A percentile compares a stretch with the other conserved stretches of the same genome.
These are phyloP conservation scores for Cladosporium sp. DNA, from an alignment of 2,329 filamentous ascomycete species.

Conservation along the genomic window DNA sequence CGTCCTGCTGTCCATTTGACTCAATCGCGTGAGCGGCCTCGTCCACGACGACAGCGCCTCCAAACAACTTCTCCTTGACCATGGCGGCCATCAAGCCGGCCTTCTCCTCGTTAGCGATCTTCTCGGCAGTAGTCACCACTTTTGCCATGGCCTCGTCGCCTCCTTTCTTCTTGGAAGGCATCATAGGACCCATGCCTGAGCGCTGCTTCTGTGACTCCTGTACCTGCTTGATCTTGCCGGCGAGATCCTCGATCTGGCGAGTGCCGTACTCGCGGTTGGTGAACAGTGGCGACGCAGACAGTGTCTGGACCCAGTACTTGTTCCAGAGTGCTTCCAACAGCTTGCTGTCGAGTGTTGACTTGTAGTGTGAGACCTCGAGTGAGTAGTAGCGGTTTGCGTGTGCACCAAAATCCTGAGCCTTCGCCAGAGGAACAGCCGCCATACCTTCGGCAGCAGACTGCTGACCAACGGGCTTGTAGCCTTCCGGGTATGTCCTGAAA, in stretches of 20 bases:
- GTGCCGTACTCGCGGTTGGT: constrained; percentile 91
- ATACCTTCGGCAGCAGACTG: constrained; percentile 57
- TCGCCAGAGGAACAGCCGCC: constrained; percentile 83
- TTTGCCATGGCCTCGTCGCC: constrained; percentile 58
- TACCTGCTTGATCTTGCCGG: constrained; percentile 69
- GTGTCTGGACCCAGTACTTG: constrained; percentile 97
- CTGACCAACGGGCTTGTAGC: constrained; percentile 60
- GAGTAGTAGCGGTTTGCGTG: constrained; percentile 90
- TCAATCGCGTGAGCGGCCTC: constrained; percentile 23
- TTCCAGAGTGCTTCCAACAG: constrained; percentile 92
- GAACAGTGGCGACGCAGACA: constrained; percentile 86
- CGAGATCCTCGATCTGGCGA: constrained; percentile 87
- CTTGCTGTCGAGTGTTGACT: constrained; percentile 84
- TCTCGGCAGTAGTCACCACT: constrained; percentile 61
- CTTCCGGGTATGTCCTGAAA: constrained; percentile 84
- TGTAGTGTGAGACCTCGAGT: constrained; percentile 90
- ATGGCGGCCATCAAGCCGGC: constrained; percentile 64
- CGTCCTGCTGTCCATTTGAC: constrained; percentile 32
- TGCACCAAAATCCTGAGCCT: constrained; percentile 93
- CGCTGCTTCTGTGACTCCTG: constrained; percentile 39
- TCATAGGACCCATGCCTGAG: constrained; percentile 31
- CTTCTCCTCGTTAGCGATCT: constrained; percentile 63
- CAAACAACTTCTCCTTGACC: constrained; percentile 65
- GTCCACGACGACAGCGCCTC: constrained; percentile 26
- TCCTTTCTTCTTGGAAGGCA: constrained; percentile 30